Percentiles rank a stretch among this genome's conserved stretches.
Conservation (phyloP, 2,329 filamentous ascomycete genomes). For the Apiospora arundinis region DNA sequence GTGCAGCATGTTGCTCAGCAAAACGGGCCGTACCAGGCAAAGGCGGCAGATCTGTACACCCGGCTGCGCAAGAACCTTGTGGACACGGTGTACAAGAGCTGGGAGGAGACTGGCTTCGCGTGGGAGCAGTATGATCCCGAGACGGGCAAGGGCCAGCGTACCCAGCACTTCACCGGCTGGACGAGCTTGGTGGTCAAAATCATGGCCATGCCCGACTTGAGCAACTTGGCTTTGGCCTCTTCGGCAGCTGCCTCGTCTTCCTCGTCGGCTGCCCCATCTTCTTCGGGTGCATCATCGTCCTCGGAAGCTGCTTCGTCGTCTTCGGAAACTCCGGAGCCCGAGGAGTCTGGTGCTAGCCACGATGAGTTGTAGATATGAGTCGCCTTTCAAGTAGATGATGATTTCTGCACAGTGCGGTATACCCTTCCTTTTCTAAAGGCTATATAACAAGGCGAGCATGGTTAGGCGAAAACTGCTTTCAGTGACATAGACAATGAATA, state of each 20-base stretch:
- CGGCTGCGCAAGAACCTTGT: slow-evolving; percentile 83
- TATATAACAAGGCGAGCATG: background rate
- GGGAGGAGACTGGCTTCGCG: slow-evolving; percentile 91
- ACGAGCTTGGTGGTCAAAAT: slow-evolving; percentile 98
- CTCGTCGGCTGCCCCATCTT: background rate
- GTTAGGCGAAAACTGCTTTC: background rate
- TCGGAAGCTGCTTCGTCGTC: background rate
- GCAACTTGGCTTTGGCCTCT: background rate
- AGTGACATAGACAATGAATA: background rate
- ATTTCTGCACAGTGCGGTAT: slow-evolving; percentile 3
- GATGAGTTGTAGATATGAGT: slow-evolving; percentile 14
- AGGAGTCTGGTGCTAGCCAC: background rate
- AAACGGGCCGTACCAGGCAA: slow-evolving; percentile 70
- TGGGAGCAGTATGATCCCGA: slow-evolving; percentile 99
- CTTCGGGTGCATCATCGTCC: background rate
- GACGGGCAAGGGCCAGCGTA: slow-evolving; percentile 90
- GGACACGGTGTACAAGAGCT: slow-evolving; percentile 85
- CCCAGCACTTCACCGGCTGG: slow-evolving; percentile 98
- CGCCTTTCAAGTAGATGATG: background rate
- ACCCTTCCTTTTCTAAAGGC: background rate
- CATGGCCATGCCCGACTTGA: slow-evolving; percentile 87
- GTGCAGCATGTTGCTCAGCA: slow-evolving; percentile 67
- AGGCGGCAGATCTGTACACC: slow-evolving; percentile 77
- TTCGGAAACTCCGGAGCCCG: background rate
- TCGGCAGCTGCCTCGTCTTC: background rate